Conservation (phyloP, 1,284 basidiomycete genomes). For the Ustilago shanxiensis region DNA sequence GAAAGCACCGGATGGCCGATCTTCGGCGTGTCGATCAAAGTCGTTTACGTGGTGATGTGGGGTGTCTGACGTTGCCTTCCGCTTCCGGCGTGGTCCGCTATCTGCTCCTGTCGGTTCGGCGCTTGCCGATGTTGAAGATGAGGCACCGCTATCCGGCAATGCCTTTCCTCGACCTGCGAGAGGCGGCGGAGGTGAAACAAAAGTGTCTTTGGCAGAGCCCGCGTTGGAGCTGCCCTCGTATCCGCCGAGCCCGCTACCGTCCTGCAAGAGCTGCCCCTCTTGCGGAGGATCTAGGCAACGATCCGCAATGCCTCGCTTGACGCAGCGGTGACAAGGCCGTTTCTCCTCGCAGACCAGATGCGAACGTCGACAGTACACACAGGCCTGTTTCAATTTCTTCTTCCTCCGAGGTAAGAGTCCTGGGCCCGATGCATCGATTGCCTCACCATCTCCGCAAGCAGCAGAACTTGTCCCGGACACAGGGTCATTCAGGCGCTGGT, state of each 20-base stretch:
- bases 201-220: conserved; percentile 13
- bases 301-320: conserved; percentile 52
- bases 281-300: conserved; percentile 40
- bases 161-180: neutral
- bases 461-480: neutral
- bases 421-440: conserved; percentile 7
- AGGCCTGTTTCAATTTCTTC: conserved; percentile 48
- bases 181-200: conserved; percentile 8
- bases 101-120: conserved; percentile 1
- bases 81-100: conserved; percentile 17
- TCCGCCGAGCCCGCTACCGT: conserved; percentile 1
- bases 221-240: conserved; percentile 8
- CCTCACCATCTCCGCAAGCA: neutral
- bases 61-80: conserved; percentile 17
- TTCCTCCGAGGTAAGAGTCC: conserved; percentile 33
- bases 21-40: neutral
- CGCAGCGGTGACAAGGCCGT: conserved; percentile 44
- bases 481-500: conserved; percentile 6
- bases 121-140: conserved; percentile 2
- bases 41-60: conserved; percentile 2
- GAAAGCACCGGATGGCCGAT: neutral
- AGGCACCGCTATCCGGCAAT: neutral
- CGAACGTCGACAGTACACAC: conserved; percentile 46
- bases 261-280: conserved; percentile 17
- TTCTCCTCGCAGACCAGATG: conserved; percentile 53